Base-by-base conservation (phyloP, 352 stramenopile genomes). In the Pythium aquatile region DNA sequence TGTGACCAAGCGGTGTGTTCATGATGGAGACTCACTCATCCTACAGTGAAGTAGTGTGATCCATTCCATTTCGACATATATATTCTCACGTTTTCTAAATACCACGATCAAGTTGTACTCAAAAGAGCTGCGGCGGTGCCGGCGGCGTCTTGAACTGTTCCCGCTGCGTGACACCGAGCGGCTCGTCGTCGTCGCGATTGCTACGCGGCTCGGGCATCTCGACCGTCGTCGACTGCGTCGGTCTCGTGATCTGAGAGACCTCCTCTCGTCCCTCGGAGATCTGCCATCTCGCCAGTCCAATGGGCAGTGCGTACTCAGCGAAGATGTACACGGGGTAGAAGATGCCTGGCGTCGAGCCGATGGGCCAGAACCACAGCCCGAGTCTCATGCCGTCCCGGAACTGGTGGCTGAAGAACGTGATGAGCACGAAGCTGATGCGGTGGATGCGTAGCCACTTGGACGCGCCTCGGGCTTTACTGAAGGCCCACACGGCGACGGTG, bases 311-410 rank as follows among this genome's bases (percentile, higher is more conserved):
- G 44, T 80, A 59, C 62, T 90, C 79, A 63, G 86, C 65, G 44
- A 73, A 60, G 28, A 92, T 58, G 51, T 92, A 92, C n/a, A 92
- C 42, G 3, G 76, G 58, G 53, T 92, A 90, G 24, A 77, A 75
- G 47, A 92, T 76, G 14, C 78, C 74, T 13, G 76, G 79, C 13
- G 81, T 89, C 10, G 81, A 90, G 2, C 81, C 83, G 4, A 90
- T 58, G 32, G 83, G 83, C 81, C 79, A 92, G 56, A 88, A 84
- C 81, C 81, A 92, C 16, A 92, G 68, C 0, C 83, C 81, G 42
- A 57, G 79, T 1, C 79, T 72, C 65, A 83, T 85, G 29, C 66
- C 83, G 55, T 92, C 83, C 17, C 83, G 79, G 58, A 90, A 69
- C 61, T 92, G 83, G 71, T 92, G 83, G 42, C 76, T 83, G 37